Percentiles rank a stretch among this genome's conserved stretches.
phyloP scores from a whole-genome alignment of 768 basidiomycete species.

The Russula vinacea region DNA sequence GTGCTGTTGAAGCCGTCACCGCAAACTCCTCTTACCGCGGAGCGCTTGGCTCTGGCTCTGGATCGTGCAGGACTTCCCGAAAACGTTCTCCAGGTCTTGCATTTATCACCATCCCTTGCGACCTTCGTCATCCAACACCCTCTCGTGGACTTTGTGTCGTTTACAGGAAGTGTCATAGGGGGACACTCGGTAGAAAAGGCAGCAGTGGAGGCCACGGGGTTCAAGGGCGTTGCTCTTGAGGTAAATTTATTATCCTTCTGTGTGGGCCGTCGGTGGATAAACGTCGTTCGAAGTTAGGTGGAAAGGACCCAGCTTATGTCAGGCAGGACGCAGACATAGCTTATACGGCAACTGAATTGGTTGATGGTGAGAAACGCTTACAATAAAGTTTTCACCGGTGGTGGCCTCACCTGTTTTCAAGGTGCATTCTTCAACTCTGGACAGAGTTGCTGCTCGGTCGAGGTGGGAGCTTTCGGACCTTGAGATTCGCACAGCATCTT shows the following conservation, averaged over 20 bases:
- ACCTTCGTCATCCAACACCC: conserved; percentile 60
- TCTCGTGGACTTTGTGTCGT: conserved; percentile 75
- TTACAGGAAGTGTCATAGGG: conserved; percentile 84
- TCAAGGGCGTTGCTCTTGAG: conserved; percentile 88
- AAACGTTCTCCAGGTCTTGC: conserved; percentile 70
- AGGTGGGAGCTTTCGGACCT: conserved; percentile 44
- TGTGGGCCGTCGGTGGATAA: conserved; percentile 10
- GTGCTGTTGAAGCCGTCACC: conserved; percentile 95
- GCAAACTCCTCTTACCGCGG: conserved; percentile 87
- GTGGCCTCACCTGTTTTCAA: conserved; percentile 34
- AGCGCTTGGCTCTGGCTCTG: conserved; percentile 70
- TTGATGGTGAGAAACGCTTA: conserved; percentile 64
- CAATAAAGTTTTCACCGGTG: neutral
- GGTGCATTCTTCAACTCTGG: conserved; percentile 97
- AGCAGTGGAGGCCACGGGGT: conserved; percentile 60
- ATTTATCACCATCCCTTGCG: conserved; percentile 63
- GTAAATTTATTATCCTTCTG: conserved; percentile 39
- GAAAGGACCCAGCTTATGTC: conserved; percentile 98
- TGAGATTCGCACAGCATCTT: neutral
- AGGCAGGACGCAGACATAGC: conserved; percentile 79
- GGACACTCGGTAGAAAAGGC: conserved; percentile 72
- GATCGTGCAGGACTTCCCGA: conserved; percentile 74
- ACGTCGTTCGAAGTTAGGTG: conserved; percentile 65
- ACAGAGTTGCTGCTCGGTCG: conserved; percentile 93
- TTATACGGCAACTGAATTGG: conserved; percentile 81